Percentiles rank a stretch among this genome's conserved stretches.
These are phyloP conservation scores for Arthrocladium fulminans DNA, from an alignment of 2,329 filamentous ascomycete species.

Conservation along the genomic window DNA sequence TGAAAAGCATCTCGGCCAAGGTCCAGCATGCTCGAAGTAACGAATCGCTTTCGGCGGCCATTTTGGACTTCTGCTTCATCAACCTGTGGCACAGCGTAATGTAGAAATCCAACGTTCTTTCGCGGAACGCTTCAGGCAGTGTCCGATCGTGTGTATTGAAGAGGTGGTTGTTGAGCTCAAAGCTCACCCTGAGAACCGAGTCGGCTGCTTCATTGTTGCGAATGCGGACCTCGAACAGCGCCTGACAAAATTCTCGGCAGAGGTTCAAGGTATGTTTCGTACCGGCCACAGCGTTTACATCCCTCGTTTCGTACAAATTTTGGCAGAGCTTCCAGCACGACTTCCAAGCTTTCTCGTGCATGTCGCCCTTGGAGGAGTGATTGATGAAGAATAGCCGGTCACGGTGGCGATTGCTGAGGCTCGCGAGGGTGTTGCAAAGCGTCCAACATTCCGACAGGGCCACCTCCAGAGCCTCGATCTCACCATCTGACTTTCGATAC, in stretches of 20 bases:
- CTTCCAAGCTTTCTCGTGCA: conserved; percentile 84
- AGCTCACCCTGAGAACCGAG: conserved; percentile 82
- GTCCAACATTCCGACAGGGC: conserved; percentile 88
- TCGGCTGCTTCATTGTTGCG: conserved; percentile 71
- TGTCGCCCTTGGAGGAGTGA: conserved; percentile 65
- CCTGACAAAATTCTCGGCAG: conserved; percentile 85
- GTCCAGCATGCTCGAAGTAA: conserved; percentile 81
- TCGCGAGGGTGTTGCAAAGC: conserved; percentile 81
- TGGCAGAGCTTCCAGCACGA: conserved; percentile 91
- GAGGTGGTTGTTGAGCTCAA: conserved; percentile 89
- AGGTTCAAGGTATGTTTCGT: conserved; percentile 71
- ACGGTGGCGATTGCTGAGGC: conserved; percentile 73
- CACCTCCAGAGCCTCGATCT: conserved; percentile 57
- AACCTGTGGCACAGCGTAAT: conserved; percentile 85
- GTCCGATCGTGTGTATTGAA: conserved; percentile 84
- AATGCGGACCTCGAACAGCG: conserved; percentile 75
- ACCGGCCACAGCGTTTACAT: conserved; percentile 60
- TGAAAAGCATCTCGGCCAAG: conserved; percentile 87
- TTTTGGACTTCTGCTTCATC: conserved; percentile 83
- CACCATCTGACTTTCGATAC: conserved; percentile 45
- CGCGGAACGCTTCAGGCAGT: conserved; percentile 76
- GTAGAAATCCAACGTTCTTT: conserved; percentile 88
- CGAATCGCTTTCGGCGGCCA: conserved; percentile 74
- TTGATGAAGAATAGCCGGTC: conserved; percentile 55
- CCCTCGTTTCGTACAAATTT: conserved; percentile 71